Conservation (phyloP, 1,139 yeast genomes). For the Lodderomyces elongisporus region DNA sequence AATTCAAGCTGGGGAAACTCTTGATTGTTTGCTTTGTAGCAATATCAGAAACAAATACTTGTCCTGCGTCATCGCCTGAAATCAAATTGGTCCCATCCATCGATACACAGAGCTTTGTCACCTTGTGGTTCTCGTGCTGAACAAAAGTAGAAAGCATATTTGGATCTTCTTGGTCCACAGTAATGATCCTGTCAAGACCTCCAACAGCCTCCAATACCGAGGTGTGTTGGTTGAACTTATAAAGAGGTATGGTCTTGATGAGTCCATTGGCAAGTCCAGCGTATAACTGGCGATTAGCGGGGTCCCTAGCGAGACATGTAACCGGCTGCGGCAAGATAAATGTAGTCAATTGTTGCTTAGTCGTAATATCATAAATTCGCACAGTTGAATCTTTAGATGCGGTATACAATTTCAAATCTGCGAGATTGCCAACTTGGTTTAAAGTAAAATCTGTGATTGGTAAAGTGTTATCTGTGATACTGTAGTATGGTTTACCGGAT, state of each 20-base stretch:
- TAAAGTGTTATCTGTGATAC: slow-evolving; percentile 72
- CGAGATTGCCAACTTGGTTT: slow-evolving; percentile 43
- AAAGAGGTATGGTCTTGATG: slow-evolving; percentile 55
- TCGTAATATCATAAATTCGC: slow-evolving; percentile 52
- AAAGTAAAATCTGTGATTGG: slow-evolving; percentile 61
- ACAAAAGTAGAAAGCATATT: slow-evolving; percentile 51
- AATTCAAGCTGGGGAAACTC: slow-evolving; percentile 52
- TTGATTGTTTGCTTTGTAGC: slow-evolving; percentile 73
- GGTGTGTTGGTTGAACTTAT: slow-evolving; percentile 38
- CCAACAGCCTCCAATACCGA: slow-evolving; percentile 51
- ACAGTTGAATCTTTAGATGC: slow-evolving; percentile 74
- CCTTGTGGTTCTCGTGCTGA: slow-evolving; percentile 48
- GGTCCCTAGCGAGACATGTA: slow-evolving; percentile 64
- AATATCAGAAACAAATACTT: slow-evolving; percentile 64
- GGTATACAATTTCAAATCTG: slow-evolving; percentile 65
- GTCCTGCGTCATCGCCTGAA: slow-evolving; percentile 72
- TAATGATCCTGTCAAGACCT: slow-evolving; percentile 48
- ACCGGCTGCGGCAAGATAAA: slow-evolving; percentile 61
- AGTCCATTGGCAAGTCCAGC: slow-evolving; percentile 65
- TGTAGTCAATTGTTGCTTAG: slow-evolving; percentile 54
- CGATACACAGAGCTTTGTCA: slow-evolving; percentile 51
- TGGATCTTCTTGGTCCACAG: slow-evolving; percentile 48
- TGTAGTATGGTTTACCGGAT: slow-evolving; percentile 38
- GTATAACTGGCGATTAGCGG: slow-evolving; percentile 72
- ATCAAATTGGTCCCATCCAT: slow-evolving; percentile 72